phyloP scores from a whole-genome alignment of 441 rosid species.

The Monsonia emarginata region DNA sequence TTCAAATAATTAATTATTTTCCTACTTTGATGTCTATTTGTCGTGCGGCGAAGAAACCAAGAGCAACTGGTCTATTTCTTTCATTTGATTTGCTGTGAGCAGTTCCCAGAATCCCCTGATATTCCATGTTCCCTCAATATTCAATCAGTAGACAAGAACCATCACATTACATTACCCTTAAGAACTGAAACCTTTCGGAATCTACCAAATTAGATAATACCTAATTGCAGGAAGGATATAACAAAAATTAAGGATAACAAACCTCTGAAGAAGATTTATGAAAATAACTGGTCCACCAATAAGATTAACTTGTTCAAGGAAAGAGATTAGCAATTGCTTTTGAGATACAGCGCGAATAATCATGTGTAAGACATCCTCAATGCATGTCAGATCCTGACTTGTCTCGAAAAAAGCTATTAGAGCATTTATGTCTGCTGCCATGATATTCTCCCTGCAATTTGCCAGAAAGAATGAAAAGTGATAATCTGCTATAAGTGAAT shows the following conservation, averaged over 20 bases:
- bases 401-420: slow-evolving; percentile 78
- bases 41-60: too few relatives aligned
- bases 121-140: background rate
- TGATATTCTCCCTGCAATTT: slow-evolving; percentile 66
- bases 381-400: slow-evolving; percentile 82
- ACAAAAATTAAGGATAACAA: slow-evolving; percentile 18
- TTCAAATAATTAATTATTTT: background rate
- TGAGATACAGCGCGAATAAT: slow-evolving; percentile 83
- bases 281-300: slow-evolving; percentile 83
- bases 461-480: slow-evolving; percentile 13
- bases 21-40: too few relatives aligned
- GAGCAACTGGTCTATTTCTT: too few relatives aligned
- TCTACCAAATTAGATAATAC: background rate
- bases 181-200: background rate
- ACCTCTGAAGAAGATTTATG: slow-evolving; percentile 91
- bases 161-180: background rate
- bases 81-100: too few relatives aligned
- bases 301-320: slow-evolving; percentile 80
- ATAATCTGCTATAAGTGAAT: slow-evolving; percentile 7
- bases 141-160: background rate
- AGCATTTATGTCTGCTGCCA: slow-evolving; percentile 60
- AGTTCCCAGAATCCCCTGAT: too few relatives aligned
- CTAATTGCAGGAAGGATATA: slow-evolving; percentile 4
- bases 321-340: slow-evolving; percentile 58
- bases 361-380: slow-evolving; percentile 94